Percentiles rank a stretch among this genome's conserved stretches.
Evolutionary conservation across 2,329 filamentous ascomycete species (phyloP).

Genomic region (Colletotrichum liaoningense): DNA sequence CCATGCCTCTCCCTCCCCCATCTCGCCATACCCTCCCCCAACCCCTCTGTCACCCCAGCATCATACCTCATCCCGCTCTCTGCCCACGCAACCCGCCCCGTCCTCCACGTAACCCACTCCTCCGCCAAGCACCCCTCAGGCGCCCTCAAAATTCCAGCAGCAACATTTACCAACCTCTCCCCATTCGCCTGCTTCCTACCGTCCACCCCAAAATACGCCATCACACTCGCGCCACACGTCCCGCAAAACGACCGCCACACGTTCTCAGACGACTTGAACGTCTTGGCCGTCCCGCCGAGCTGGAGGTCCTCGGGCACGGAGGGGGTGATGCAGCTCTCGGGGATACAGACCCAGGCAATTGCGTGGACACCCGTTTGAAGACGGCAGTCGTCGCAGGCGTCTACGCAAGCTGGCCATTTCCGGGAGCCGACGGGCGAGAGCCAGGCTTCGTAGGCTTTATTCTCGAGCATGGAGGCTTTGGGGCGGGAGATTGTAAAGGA

Average conservation of each 20-base stretch:
- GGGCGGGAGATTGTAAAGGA: conserved; percentile 58
- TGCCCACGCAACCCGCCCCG: conserved; percentile 46
- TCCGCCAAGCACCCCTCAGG: conserved; percentile 56
- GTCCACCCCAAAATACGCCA: conserved; percentile 42
- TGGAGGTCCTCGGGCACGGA: conserved; percentile 48
- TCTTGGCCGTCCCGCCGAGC: conserved; percentile 58
- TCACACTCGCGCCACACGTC: conserved; percentile 56
- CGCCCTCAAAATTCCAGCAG: conserved; percentile 56
- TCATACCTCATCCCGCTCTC: conserved; percentile 52
- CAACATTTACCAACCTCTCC: conserved; percentile 51
- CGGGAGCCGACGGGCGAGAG: conserved; percentile 49
- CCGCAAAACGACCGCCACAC: conserved; percentile 58
- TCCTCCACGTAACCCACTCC: conserved; percentile 60
- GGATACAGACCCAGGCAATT: conserved; percentile 56
- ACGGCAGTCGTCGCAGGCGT: conserved; percentile 58
- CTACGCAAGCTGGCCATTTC: conserved; percentile 57
- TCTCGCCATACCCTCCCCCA: conserved; percentile 50
- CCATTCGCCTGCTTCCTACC: conserved; percentile 36
- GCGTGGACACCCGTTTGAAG: conserved; percentile 54
- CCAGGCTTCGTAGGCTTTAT: conserved; percentile 44
- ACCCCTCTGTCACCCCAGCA: conserved; percentile 45
- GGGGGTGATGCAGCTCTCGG: conserved; percentile 50
- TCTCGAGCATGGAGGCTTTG: conserved; percentile 41
- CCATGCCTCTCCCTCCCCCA: conserved; percentile 52
- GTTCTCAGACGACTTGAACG: conserved; percentile 51